Base-by-base conservation (phyloP, 345 rosid species). In the Euphorbia lathyris region DNA sequence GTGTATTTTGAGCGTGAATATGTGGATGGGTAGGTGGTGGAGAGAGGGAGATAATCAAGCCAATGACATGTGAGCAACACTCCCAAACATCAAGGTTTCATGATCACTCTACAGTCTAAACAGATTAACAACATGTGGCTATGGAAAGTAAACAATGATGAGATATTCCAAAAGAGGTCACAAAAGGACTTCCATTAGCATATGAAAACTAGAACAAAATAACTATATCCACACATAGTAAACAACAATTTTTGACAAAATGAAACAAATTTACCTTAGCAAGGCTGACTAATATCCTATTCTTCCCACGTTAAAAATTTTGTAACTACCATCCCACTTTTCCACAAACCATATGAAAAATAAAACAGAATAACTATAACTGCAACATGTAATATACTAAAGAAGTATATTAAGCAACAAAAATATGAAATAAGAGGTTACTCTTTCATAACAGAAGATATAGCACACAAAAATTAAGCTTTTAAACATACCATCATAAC, bases 401-500 rank as follows among this genome's bases (percentile, higher is more conserved):
- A 23, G 22, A 40, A 25, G 63, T 36, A 38, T 56, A 20, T 40
- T 25, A 12, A 23, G 53, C 25, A 56, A 20, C n/a, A 67, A 3
- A 58, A 26, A 42, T 56, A 38, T 13, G 14, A 7, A 19, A 51
- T 12, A 25, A 7, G 19, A 25, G 25, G 6, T 36, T 38, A 56
- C 26, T 26, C 40, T 25, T n/a, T 10, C 25, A 17, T 40, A 5
- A 55, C 13, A 23, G 51, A 52, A 57, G 27, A 26, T 3, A 14
- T 19, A 16, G 42, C 7, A 27, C 64, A 69, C 10, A 51, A 63
- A 65, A 71, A n/a, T n/a, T 34, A 67, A 57, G 30, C 22, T 52
- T 72, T 26, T 57, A 7, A 66, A 65, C 79, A 19, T 81, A 95
- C 99, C 98, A 78, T 90, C 84, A 76, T 85, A 86, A 78, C 96